Conservation (phyloP, 140 eudicot genomes). For the Senecio squalidus region DNA sequence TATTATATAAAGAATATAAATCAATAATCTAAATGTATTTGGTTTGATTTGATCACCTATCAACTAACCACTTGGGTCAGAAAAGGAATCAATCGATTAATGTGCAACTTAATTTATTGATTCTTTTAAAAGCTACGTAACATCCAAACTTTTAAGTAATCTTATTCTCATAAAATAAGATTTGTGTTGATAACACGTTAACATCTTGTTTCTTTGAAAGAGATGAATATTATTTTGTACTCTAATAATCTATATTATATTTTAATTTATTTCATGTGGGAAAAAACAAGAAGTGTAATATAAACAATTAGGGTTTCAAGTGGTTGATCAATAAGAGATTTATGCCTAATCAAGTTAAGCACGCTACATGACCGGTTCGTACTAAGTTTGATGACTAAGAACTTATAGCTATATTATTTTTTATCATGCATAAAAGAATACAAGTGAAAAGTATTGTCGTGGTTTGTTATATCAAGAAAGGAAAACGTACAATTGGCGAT, state of each 20-base stretch:
- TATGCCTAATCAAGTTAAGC: neutral
- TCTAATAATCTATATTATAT: neutral
- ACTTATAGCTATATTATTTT: too few relatives aligned
- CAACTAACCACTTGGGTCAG: constrained; percentile 22
- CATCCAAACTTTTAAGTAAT: constrained; percentile 2
- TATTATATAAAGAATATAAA: neutral
- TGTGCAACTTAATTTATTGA: constrained; percentile 18
- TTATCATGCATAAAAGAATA: too few relatives aligned
- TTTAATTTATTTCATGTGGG: neutral
- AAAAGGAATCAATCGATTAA: constrained; percentile 21
- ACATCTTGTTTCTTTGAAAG: neutral
- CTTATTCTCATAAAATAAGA: constrained; percentile 2
- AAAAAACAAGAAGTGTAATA: too few relatives aligned
- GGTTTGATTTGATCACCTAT: constrained; percentile 8
- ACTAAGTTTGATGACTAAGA: neutral
- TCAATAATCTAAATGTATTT: neutral
- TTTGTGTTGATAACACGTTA: neutral
- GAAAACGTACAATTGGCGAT: too few relatives aligned
- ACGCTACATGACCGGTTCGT: neutral
- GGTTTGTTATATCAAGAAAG: too few relatives aligned
- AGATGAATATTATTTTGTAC: neutral
- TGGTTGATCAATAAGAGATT: constrained; percentile 14
- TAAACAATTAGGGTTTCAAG: neutral
- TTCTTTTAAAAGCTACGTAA: constrained; percentile 17
- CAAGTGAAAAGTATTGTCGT: too few relatives aligned